Conservation (phyloP, 331 rosid species). For the Malus hybrid region DNA sequence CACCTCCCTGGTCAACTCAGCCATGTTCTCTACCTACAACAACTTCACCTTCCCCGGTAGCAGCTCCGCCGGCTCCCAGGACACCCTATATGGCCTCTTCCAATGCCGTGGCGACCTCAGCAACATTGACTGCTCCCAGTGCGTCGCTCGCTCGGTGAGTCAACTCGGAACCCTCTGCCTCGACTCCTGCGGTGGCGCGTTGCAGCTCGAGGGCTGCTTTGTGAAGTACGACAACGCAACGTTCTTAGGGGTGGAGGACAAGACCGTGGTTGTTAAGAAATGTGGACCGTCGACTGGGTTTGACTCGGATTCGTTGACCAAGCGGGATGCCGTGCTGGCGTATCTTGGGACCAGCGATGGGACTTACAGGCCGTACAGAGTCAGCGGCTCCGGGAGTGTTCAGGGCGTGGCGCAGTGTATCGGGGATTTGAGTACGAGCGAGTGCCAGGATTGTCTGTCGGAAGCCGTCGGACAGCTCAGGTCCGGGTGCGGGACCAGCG, state of each 20-base stretch:
- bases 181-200: constrained; percentile 68
- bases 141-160: constrained; percentile 48
- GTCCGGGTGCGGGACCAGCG: constrained; percentile 52
- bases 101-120: constrained; percentile 86
- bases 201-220: constrained; percentile 85
- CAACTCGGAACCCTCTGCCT: constrained; percentile 62
- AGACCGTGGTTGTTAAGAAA: constrained; percentile 57
- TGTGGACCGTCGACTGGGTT: constrained; percentile 60
- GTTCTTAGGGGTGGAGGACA: constrained; percentile 82
- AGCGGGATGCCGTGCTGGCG: constrained; percentile 50
- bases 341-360: constrained; percentile 37
- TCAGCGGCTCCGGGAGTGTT: constrained; percentile 20
- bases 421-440: constrained; percentile 62
- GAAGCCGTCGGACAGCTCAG: constrained; percentile 69
- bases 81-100: constrained; percentile 61
- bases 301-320: constrained; percentile 40
- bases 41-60: constrained; percentile 43
- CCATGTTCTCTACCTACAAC: constrained; percentile 55
- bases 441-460: constrained; percentile 80
- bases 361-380: constrained; percentile 22
- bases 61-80: constrained; percentile 5
- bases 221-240: constrained; percentile 65
- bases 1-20: constrained; percentile 62
- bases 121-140: constrained; percentile 45
- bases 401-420: constrained; percentile 74